A percentile compares a stretch with the other conserved stretches of the same genome.
Conservation (phyloP, 73 alveolate species). For the Blepharisma japonicum region DNA sequence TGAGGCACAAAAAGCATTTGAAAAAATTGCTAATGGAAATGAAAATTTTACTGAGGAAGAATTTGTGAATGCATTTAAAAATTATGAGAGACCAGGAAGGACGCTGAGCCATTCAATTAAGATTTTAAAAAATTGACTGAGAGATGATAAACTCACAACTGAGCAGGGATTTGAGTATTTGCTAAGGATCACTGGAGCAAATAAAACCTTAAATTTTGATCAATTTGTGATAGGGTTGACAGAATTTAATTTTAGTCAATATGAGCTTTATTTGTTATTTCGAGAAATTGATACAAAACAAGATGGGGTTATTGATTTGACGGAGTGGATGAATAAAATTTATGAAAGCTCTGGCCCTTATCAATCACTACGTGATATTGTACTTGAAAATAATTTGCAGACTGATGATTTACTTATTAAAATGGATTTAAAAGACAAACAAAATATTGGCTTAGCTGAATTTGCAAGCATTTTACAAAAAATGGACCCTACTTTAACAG, state of each 20-base stretch:
- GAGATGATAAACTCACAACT: slow-evolving; percentile 19
- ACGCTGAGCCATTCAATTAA: background rate
- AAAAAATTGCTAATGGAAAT: too few species aligned
- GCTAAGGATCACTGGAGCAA: background rate
- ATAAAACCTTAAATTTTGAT: background rate
- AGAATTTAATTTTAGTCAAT: background rate
- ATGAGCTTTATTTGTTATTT: slow-evolving; percentile 11
- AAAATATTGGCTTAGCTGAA: background rate
- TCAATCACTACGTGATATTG: background rate
- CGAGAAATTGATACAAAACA: background rate
- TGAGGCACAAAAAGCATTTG: too few species aligned
- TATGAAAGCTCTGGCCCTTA: background rate
- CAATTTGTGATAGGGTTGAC: background rate
- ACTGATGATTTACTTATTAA: slow-evolving; percentile 5
- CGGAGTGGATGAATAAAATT: slow-evolving; percentile 18
- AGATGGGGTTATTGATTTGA: slow-evolving; percentile 4
- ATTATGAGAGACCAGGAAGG: too few species aligned
- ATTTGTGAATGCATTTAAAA: too few species aligned
- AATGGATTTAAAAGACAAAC: slow-evolving; percentile 6
- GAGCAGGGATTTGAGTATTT: slow-evolving; percentile 22
- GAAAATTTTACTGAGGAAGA: too few species aligned
- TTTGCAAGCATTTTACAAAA: slow-evolving; percentile 6
- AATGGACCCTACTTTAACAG: slow-evolving; percentile 22
- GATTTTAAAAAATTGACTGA: background rate
- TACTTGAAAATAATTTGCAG: background rate